A percentile compares a stretch with the other conserved stretches of the same genome.
Evolutionary conservation across 345 rosid genomes (phyloP).

Genomic region (Eucalyptus virginea): DNA sequence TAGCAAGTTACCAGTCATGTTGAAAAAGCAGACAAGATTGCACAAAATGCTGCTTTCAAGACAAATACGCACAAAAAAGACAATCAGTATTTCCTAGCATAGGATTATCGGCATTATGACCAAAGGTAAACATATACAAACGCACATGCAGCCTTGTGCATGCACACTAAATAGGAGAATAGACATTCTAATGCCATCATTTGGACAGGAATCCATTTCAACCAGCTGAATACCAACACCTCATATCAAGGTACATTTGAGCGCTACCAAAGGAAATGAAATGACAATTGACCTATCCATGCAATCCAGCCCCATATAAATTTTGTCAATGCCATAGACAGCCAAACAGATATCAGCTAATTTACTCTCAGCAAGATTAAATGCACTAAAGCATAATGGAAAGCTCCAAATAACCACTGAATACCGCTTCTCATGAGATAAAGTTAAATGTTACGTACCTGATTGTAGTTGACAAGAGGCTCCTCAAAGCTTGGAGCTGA

Average conservation of each 20-base stretch:
- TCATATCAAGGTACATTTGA: neutral
- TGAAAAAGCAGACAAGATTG: neutral
- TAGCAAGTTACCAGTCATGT: neutral
- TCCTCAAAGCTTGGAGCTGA: conserved; percentile 91
- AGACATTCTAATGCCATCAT: neutral
- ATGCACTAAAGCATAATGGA: neutral
- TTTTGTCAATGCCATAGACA: neutral
- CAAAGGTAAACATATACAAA: neutral
- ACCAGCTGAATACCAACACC: neutral
- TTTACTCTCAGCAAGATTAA: neutral
- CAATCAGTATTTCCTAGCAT: neutral
- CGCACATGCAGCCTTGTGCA: neutral
- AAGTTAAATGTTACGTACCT: conserved; percentile 21
- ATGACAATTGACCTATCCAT: neutral
- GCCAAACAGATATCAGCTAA: neutral
- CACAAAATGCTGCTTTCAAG: neutral
- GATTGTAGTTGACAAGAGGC: conserved; percentile 92
- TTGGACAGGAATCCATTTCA: neutral
- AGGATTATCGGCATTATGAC: neutral
- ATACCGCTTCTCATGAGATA: neutral
- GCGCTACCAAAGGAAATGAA: neutral
- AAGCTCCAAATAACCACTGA: neutral
- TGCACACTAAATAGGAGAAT: neutral
- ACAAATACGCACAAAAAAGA: neutral
- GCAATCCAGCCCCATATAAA: neutral